Evolutionary conservation across 805 yeast species (phyloP).

Genomic region (Candida sithepensis): DNA sequence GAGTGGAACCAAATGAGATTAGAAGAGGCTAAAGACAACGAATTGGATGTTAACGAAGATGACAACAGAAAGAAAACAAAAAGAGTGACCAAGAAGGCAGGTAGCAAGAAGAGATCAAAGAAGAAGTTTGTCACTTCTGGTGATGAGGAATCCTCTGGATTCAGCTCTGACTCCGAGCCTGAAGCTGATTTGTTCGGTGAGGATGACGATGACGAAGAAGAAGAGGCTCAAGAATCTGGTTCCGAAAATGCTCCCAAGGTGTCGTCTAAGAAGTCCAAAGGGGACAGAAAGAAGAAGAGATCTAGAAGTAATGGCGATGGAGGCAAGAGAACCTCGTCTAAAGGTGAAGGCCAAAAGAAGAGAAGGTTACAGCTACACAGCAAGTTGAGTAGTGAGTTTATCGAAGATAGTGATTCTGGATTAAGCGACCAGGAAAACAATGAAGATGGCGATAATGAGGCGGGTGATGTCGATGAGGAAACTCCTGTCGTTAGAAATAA

Average conservation of each 20-base stretch:
- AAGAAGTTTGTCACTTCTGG: conserved; percentile 37
- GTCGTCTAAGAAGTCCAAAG: neutral
- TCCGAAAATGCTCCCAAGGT: conserved; percentile 3
- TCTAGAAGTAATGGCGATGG: neutral
- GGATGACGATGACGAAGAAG: neutral
- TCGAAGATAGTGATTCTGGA: conserved; percentile 32
- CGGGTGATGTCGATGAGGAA: conserved; percentile 3
- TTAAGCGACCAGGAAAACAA: conserved; percentile 8
- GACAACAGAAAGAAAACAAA: conserved; percentile 29
- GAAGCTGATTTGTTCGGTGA: conserved; percentile 7
- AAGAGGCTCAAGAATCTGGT: conserved; percentile 6
- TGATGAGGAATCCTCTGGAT: conserved; percentile 33
- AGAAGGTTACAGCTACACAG: conserved; percentile 20
- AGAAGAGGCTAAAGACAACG: conserved; percentile 33
- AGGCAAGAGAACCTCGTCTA: neutral
- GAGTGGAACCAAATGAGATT: conserved; percentile 46
- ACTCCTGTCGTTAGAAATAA: conserved; percentile 11
- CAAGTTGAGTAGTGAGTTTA: conserved; percentile 24
- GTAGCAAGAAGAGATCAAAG: conserved; percentile 14
- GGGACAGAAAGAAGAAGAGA: neutral
- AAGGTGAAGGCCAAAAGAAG: conserved; percentile 12
- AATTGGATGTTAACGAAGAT: conserved; percentile 32
- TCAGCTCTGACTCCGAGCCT: conserved; percentile 11
- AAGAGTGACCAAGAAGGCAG: conserved; percentile 19
- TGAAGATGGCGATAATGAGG: conserved; percentile 6